Evolutionary conservation across 2,329 filamentous ascomycete species (phyloP), one percentile per base, ranked within the genome.

Genomic region (Diplodia seriata): DNA sequence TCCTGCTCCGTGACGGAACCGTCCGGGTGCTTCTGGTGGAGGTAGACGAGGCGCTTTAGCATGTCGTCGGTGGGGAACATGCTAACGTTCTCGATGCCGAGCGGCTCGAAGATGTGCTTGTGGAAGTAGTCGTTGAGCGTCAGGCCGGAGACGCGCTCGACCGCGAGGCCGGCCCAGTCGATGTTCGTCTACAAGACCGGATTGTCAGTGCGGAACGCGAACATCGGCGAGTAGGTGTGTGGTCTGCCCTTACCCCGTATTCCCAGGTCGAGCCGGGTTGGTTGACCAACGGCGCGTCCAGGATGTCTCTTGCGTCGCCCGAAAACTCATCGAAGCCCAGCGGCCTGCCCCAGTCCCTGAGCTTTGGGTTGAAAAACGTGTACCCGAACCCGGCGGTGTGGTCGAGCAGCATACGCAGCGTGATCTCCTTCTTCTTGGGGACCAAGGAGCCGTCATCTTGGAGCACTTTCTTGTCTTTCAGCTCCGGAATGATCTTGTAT

Each of bases 221-320:
- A n/a, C n/a, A n/a, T n/a, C n/a, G n/a, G 3, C 3, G 2, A 3
- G 23, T 3, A 3, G 3, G 23, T 20, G 23, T 14, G 18, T 9
- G 18, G 11, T n/a, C 23, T 40, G 3, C 40, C 12, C 75, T 69
- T 72, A 80, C 77, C 1, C 78, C 77, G 54, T 91, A 90, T 68
- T 86, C 82, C 85, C 87, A 91, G 3, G 79, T 80, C 29, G 84
- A 82, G 0, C 89, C 89, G 0, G 89, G 89, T 70, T 91, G 87
- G 70, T 89, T 87, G 1, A 90, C 74, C 18, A 91, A 75, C 0
- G 88, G 86, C 68, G 77, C 75, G 14, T 77, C 74, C 43, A 83
- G 72, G 53, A 89, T 78, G 29, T 87, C 87, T 38, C 81, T 79
- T 18, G 83, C 73, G 6, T 85, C 79, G 0, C 85, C 85, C 0